A percentile compares a stretch with the other conserved stretches of the same genome.
Evolutionary conservation across 805 yeast species (phyloP).

Genomic region (Yarrowia keelungensis): DNA sequence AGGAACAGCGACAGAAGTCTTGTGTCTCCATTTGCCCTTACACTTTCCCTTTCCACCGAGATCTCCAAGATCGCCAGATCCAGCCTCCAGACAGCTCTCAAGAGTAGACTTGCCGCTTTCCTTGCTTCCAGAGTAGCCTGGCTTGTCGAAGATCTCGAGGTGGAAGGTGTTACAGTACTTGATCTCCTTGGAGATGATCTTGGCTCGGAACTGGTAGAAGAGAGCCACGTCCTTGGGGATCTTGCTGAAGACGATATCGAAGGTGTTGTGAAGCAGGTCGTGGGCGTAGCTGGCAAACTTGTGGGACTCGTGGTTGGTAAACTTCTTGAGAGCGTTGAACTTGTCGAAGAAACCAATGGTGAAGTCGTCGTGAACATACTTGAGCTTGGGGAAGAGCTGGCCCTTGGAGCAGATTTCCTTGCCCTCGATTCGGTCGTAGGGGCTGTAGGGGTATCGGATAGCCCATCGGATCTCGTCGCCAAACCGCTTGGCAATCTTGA

Average conservation of each 20-base stretch:
- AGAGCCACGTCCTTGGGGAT: conserved; percentile 1
- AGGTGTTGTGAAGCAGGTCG: background rate
- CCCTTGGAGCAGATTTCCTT: conserved; percentile 8
- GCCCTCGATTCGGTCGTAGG: conserved; percentile 14
- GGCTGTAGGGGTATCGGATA: conserved; percentile 12
- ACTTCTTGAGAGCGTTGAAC: background rate
- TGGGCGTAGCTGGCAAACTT: background rate
- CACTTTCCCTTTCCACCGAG: background rate
- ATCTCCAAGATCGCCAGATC: background rate
- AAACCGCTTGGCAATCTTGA: conserved; percentile 1
- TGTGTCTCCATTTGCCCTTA: background rate
- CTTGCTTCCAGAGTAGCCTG: background rate
- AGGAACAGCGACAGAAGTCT: background rate
- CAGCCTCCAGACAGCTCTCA: conserved; percentile 6
- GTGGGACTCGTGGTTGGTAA: background rate
- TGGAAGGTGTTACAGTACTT: conserved; percentile 13
- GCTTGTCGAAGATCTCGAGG: background rate
- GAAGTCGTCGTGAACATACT: background rate
- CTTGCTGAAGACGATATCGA: background rate
- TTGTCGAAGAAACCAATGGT: conserved; percentile 3
- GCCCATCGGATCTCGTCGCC: conserved; percentile 1
- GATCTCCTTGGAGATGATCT: conserved; percentile 7
- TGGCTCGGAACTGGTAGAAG: background rate
- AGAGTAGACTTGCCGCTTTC: background rate
- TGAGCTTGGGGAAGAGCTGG: conserved; percentile 13